These are phyloP conservation scores for Pyrus bretschneideri DNA, from an alignment of 306 rosid genomes.

Conservation along the genomic window DNA sequence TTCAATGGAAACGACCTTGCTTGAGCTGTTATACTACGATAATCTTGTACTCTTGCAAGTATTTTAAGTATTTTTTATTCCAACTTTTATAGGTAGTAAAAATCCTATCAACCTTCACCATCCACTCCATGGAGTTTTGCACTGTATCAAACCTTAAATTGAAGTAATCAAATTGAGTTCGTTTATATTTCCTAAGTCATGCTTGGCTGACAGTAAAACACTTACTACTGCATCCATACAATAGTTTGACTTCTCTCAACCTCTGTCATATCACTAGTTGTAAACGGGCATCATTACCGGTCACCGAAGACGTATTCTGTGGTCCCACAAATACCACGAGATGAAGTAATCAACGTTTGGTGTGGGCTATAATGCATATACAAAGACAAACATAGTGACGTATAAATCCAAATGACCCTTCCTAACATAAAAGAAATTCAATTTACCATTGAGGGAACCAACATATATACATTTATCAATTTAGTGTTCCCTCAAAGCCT, in stretches of 20 bases:
- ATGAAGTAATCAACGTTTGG: neutral
- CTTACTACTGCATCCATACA: too few species aligned
- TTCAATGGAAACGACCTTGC: too few species aligned
- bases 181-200: neutral
- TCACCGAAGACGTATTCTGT: neutral
- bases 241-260: too few species aligned
- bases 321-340: neutral
- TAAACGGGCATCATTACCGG: too few species aligned
- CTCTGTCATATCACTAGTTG: too few species aligned
- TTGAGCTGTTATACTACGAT: too few species aligned
- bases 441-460: neutral
- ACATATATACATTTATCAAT: neutral
- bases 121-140: neutral
- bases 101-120: neutral
- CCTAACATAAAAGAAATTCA: neutral
- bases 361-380: neutral
- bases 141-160: too few species aligned
- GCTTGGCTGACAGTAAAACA: too few species aligned
- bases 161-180: neutral
- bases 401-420: neutral
- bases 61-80: too few species aligned
- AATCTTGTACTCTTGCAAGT: too few species aligned
- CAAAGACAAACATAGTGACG: neutral
- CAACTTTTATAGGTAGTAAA: too few species aligned
- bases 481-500: neutral